Evolutionary conservation across 352 stramenopile species (phyloP).

Genomic region (Lagenidium sp.): DNA sequence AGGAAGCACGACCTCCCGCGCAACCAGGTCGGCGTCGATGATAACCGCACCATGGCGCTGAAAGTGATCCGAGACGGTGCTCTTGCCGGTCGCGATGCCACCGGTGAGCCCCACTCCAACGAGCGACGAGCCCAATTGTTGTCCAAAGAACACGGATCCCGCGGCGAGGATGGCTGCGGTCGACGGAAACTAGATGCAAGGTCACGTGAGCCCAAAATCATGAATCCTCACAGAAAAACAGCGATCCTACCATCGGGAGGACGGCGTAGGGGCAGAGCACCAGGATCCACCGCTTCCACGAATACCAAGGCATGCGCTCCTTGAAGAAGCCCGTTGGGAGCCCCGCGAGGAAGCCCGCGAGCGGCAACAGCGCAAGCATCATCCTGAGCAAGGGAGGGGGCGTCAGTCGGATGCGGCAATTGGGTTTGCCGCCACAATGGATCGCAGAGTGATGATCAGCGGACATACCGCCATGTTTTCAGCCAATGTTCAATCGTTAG

Average conservation of each 20-base stretch:
- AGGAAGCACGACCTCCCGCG: constrained; percentile 69
- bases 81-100: constrained; percentile 82
- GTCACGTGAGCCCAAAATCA: no score
- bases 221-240: background rate
- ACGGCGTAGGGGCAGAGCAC: constrained; percentile 19
- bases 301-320: constrained; percentile 31
- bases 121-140: constrained; percentile 39
- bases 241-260: constrained; percentile 21
- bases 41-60: constrained; percentile 51
- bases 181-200: constrained; percentile 35
- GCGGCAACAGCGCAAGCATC: constrained; percentile 23
- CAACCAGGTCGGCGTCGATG: constrained; percentile 75
- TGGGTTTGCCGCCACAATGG: no score
- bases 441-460: no score
- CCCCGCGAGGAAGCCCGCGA: constrained; percentile 29
- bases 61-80: constrained; percentile 62
- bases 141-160: constrained; percentile 24
- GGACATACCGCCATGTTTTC: constrained; percentile 5
- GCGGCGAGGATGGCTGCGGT: constrained; percentile 16
- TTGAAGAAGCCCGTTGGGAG: constrained; percentile 40
- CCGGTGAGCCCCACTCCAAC: constrained; percentile 75
- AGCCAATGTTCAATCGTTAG: constrained; percentile 13
- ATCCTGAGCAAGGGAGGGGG: constrained; percentile 6
- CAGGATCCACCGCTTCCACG: constrained; percentile 32
- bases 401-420: no score